A percentile compares a stretch with the other conserved stretches of the same genome.
phyloP scores from a whole-genome alignment of 495 filamentous ascomycete species.

The Beverwykella pulmonaria region DNA sequence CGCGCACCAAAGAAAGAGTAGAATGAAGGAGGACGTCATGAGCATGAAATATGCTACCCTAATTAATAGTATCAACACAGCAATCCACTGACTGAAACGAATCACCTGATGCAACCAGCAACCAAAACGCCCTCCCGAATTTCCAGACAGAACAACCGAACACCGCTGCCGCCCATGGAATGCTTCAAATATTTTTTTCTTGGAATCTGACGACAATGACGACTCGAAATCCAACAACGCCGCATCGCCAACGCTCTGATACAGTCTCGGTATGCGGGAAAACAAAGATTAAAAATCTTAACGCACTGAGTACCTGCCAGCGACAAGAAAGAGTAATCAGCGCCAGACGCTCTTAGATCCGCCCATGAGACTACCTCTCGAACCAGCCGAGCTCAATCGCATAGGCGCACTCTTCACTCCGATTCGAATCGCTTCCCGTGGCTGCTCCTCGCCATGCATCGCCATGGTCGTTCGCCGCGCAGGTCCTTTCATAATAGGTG shows the following conservation, averaged over 20 bases:
- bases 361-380: conserved; percentile 28
- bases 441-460: conserved; percentile 18
- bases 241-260: background rate
- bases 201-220: background rate
- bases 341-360: conserved; percentile 24
- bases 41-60: conserved; percentile 9
- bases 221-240: background rate
- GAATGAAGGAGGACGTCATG: background rate
- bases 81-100: background rate
- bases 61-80: conserved; percentile 16
- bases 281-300: background rate
- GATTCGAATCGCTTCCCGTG: conserved; percentile 15
- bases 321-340: conserved; percentile 2
- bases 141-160: background rate
- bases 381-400: conserved; percentile 24
- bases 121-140: background rate
- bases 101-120: background rate
- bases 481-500: conserved; percentile 64
- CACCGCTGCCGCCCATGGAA: background rate
- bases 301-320: background rate
- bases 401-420: conserved; percentile 27
- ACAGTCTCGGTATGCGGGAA: background rate
- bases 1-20: background rate
- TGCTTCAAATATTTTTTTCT: background rate
- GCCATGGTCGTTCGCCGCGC: conserved; percentile 36